These are phyloP conservation scores for Pyricularia sp. DNA, from an alignment of 2,329 filamentous ascomycete species.

Conservation along the genomic window DNA sequence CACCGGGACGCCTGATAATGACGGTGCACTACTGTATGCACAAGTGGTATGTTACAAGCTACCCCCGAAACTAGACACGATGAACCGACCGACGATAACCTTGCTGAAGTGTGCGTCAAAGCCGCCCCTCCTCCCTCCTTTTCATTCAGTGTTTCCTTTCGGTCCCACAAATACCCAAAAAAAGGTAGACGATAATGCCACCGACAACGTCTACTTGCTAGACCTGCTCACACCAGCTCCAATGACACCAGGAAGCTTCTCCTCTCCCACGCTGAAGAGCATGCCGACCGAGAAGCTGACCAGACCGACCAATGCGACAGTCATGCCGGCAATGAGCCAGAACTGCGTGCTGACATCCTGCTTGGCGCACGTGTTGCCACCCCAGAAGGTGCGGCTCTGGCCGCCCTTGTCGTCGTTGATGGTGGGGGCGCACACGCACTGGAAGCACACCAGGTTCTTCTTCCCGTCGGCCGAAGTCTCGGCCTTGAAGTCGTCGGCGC, in stretches of 20 bases:
- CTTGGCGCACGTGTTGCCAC: constrained; percentile 79
- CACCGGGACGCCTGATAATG: not conserved
- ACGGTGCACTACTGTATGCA: not conserved
- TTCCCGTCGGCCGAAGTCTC: constrained; percentile 17
- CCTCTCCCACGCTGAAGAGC: constrained; percentile 70
- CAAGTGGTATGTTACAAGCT: not conserved
- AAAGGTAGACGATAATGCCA: not conserved
- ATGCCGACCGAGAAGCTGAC: constrained; percentile 61
- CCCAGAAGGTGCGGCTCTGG: constrained; percentile 56
- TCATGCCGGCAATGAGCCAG: constrained; percentile 71
- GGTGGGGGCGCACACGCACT: constrained; percentile 60
- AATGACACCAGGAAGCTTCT: constrained; percentile 86
- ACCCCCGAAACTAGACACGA: not conserved
- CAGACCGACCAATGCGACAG: constrained; percentile 53
- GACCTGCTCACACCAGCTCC: constrained; percentile 74
- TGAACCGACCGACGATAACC: not conserved
- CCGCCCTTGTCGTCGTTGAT: constrained; percentile 15
- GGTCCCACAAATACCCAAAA: not conserved
- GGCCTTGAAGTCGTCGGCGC: constrained; percentile 20
- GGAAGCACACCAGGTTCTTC: constrained; percentile 46
- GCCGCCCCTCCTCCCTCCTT: not conserved
- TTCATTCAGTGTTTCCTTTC: not conserved
- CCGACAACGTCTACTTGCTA: constrained; percentile 34
- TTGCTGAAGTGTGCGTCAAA: not conserved
- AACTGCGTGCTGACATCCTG: constrained; percentile 79